Evolutionary conservation across 495 filamentous ascomycete species (phyloP), one percentile per base, ranked within the genome.

Genomic region (Penicillium subrubescens): DNA sequence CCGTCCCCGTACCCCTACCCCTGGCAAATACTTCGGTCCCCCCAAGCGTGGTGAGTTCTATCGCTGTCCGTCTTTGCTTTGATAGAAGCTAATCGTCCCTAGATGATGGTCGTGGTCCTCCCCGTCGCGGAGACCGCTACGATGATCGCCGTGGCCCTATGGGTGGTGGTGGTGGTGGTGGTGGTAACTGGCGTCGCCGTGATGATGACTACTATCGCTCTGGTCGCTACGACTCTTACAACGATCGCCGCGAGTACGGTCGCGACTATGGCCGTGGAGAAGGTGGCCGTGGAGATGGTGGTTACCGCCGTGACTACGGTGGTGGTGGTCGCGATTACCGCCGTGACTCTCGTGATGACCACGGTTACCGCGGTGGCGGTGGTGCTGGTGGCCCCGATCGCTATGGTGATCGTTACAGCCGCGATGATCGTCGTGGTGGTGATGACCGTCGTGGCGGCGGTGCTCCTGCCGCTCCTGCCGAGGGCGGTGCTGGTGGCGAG

Each of bases 1-100:
- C 74, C 90, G 92, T 65, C 96, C 96, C 60, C 91, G 95, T 73
- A 98, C 94, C 50, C 95, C 95, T 14, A 99, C 95, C 63, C 95
- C 95, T 39, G 95, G 95, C 80, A 97, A 98, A 80, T 99, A 99
- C 87, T 97, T 96, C 75, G 95, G 95, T 57, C 96, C 96, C 56
- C 95, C 96, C 61, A 98, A 99, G 89, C 84, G 96, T 83, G 95
- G 95, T 97, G 81, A 83, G 89, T 69, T 61, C 14, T 50, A 29
- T 29, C 34, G 50, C 48, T 23, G 50, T 62, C 23, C 33, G 12
- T 56, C 48, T 21, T 31, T 61, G 37, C 50, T 63, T 55, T 56
- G 11, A 25, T 21, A 35, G 0, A 25, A 14, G 53, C n/a, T 56
- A 58, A 60, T 62, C 63, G 43, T n/a, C 39, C 23, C 81, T 87